Percentiles rank a stretch among this genome's conserved stretches.
Conservation (phyloP, 805 yeast genomes). For the Lachancea sp. region DNA sequence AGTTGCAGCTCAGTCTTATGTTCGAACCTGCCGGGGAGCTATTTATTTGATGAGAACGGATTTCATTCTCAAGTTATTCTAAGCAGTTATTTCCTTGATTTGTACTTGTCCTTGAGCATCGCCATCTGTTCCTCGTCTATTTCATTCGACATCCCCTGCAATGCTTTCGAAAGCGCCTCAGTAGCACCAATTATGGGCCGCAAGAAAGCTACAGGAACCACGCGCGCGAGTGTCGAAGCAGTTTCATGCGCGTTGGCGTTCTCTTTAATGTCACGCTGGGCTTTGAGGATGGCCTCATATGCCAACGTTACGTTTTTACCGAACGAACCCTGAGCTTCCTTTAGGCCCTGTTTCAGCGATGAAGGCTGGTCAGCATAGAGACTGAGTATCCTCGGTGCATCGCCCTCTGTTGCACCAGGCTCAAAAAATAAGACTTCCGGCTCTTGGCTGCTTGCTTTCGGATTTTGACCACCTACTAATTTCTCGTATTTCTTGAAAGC, state of each 20-base stretch:
- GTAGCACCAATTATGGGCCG: conserved; percentile 90
- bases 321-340: conserved; percentile 65
- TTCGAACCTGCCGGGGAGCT: no score
- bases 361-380: conserved; percentile 81
- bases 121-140: conserved; percentile 58
- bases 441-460: conserved; percentile 29
- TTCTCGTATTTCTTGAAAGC: conserved; percentile 22
- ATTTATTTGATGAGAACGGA: conserved; percentile 15
- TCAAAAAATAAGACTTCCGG: conserved; percentile 28
- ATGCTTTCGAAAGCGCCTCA: conserved; percentile 75
- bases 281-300: conserved; percentile 50
- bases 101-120: conserved; percentile 63
- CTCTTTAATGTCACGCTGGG: conserved; percentile 57
- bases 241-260: conserved; percentile 58
- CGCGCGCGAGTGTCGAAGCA: conserved; percentile 58
- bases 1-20: no score
- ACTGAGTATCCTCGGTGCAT: conserved; percentile 44
- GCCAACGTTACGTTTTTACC: conserved; percentile 65
- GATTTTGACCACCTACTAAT: conserved; percentile 30
- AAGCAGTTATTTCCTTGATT: conserved; percentile 25
- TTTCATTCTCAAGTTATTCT: no score
- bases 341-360: conserved; percentile 62
- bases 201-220: conserved; percentile 73
- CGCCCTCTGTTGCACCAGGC: conserved; percentile 14
- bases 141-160: conserved; percentile 78